Conservation (phyloP, 768 basidiomycete genomes). For the Lactarius hengduanensis region DNA sequence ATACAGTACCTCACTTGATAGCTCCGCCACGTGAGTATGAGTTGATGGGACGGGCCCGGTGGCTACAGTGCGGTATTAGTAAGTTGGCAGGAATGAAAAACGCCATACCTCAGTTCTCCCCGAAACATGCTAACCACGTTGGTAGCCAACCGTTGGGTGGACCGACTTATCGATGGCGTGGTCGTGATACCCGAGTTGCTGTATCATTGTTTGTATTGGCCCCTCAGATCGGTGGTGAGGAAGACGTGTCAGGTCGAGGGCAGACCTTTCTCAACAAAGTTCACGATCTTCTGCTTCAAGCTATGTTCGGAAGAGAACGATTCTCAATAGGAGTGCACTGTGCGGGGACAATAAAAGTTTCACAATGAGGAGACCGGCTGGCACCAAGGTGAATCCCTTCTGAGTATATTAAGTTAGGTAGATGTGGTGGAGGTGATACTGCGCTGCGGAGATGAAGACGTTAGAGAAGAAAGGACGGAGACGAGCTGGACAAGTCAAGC, state of each 20-base stretch:
- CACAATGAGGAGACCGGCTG: neutral
- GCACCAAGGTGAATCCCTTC: neutral
- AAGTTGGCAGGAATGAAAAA: neutral
- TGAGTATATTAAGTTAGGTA: neutral
- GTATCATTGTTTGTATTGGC: neutral
- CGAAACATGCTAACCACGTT: neutral
- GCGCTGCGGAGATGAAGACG: conserved; percentile 5
- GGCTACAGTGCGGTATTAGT: neutral
- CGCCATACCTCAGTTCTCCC: neutral
- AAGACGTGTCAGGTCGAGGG: neutral
- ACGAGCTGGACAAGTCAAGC: neutral
- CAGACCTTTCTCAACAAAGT: neutral
- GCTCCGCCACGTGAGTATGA: neutral
- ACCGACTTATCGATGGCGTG: neutral
- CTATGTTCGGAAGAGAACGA: neutral
- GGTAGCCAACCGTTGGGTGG: neutral
- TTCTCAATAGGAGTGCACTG: neutral
- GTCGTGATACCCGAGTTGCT: neutral
- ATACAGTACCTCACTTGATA: neutral
- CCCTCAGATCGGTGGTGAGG: neutral
- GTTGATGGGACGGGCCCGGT: neutral
- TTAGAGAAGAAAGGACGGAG: neutral
- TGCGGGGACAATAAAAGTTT: neutral
- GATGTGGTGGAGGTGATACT: neutral
- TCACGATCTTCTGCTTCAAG: neutral